Conservation (phyloP, 2,329 filamentous ascomycete genomes). For the Monosporascus ibericus region DNA sequence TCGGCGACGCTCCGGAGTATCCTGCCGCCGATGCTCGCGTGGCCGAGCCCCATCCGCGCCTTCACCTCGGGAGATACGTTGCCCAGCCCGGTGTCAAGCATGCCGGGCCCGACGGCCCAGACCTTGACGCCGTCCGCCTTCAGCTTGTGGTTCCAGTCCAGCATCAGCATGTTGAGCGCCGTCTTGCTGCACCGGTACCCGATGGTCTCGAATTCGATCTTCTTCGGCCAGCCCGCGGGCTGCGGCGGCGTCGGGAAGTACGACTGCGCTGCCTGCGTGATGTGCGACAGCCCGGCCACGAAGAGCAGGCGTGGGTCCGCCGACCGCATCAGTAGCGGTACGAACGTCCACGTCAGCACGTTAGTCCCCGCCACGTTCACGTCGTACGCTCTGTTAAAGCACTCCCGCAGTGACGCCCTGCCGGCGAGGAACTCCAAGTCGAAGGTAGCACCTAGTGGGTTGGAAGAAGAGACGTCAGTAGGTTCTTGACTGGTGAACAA, state of each 20-base stretch:
- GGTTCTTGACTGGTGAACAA: no score
- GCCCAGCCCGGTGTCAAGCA: slow-evolving; percentile 40
- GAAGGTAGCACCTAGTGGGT: slow-evolving; percentile 32
- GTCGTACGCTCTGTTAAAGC: slow-evolving; percentile 41
- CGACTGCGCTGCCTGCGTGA: slow-evolving; percentile 25
- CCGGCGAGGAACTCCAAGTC: slow-evolving; percentile 28
- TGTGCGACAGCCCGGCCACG: slow-evolving; percentile 37
- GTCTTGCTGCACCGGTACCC: slow-evolving; percentile 35
- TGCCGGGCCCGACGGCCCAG: slow-evolving; percentile 41
- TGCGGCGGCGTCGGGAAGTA: slow-evolving; percentile 19
- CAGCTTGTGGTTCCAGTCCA: slow-evolving; percentile 35
- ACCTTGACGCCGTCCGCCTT: slow-evolving; percentile 45
- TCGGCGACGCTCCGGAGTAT: no score
- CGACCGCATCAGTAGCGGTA: slow-evolving; percentile 40
- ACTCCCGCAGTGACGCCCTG: slow-evolving; percentile 28
- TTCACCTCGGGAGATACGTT: no score
- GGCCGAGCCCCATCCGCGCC: no score
- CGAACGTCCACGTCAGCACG: slow-evolving; percentile 31
- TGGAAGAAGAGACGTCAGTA: background rate
- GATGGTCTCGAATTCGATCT: slow-evolving; percentile 10
- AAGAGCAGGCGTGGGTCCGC: slow-evolving; percentile 42
- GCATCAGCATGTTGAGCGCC: slow-evolving; percentile 43
- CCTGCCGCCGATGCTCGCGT: no score
- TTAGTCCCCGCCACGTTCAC: slow-evolving; percentile 44
- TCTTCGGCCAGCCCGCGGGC: slow-evolving; percentile 35